Conservation (phyloP, 2,329 filamentous ascomycete genomes). For the Alternaria sp. region DNA sequence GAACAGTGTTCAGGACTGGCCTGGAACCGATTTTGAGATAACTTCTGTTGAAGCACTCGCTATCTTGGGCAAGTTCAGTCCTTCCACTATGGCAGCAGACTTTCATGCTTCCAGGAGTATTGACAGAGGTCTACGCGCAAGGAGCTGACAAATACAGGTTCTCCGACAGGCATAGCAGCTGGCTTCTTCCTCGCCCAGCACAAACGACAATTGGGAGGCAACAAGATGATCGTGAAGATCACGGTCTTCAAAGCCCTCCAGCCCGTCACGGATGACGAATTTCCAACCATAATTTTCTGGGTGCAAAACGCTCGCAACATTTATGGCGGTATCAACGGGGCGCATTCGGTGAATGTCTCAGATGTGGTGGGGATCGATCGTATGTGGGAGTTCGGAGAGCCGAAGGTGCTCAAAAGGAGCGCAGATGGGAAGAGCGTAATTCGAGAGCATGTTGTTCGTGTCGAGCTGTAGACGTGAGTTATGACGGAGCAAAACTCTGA, state of each 20-base stretch:
- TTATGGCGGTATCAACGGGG: neutral
- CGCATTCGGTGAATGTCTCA: neutral
- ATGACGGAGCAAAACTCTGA: neutral
- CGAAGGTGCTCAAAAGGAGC: neutral
- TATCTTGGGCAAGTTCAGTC: neutral
- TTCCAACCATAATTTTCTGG: slow-evolving; percentile 1
- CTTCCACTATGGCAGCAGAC: neutral
- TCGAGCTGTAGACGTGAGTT: neutral
- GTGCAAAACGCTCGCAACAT: neutral
- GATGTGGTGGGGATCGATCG: neutral
- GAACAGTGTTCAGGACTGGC: slow-evolving; percentile 1
- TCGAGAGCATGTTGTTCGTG: neutral
- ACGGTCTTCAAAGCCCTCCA: neutral
- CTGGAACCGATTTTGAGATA: slow-evolving; percentile 3
- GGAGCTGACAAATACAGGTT: neutral
- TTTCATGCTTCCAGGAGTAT: neutral
- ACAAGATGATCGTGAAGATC: slow-evolving; percentile 7
- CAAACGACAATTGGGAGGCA: neutral
- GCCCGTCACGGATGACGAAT: neutral
- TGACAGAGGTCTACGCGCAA: no score
- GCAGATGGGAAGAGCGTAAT: neutral
- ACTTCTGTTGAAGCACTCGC: neutral
- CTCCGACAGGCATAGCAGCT: slow-evolving; percentile 1
- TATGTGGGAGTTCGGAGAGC: neutral
- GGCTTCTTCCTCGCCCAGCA: slow-evolving; percentile 12